These are phyloP conservation scores for Handroanthus guayacan DNA, from an alignment of 257 asterid species.

Conservation along the genomic window DNA sequence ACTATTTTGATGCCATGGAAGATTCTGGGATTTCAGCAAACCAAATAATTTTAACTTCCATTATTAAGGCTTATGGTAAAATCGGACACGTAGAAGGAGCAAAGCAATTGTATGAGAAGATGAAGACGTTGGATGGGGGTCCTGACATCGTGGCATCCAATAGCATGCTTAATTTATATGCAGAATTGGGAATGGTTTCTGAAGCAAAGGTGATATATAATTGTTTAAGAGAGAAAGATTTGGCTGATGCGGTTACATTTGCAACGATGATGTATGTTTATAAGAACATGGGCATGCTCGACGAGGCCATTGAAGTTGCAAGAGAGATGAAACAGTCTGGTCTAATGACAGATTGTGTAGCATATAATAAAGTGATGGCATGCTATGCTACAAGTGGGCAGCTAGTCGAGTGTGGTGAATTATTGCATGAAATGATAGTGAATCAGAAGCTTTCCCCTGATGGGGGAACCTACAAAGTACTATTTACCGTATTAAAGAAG, in stretches of 20 bases:
- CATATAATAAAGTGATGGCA: slow-evolving; percentile 79
- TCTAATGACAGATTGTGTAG: slow-evolving; percentile 58
- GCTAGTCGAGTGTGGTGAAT: slow-evolving; percentile 73
- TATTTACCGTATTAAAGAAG: slow-evolving; percentile 75
- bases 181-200: slow-evolving; percentile 78
- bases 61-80: slow-evolving; percentile 86
- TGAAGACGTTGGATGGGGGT: slow-evolving; percentile 67
- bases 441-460: slow-evolving; percentile 64
- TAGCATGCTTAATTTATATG: slow-evolving; percentile 79
- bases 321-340: slow-evolving; percentile 73
- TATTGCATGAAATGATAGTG: slow-evolving; percentile 80
- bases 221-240: slow-evolving; percentile 50
- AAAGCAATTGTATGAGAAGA: slow-evolving; percentile 63
- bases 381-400: slow-evolving; percentile 77
- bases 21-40: slow-evolving; percentile 66
- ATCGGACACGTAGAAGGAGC: slow-evolving; percentile 84
- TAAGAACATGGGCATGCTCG: slow-evolving; percentile 91
- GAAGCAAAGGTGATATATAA: slow-evolving; percentile 71
- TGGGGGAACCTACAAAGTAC: slow-evolving; percentile 66
- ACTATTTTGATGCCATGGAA: slow-evolving; percentile 70
- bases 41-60: slow-evolving; percentile 73
- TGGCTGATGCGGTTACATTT: slow-evolving; percentile 80
- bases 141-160: slow-evolving; percentile 91
- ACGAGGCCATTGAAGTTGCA: slow-evolving; percentile 82
- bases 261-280: slow-evolving; percentile 87